Conservation (phyloP, 306 rosid genomes). For the Lathyrus aphaca region DNA sequence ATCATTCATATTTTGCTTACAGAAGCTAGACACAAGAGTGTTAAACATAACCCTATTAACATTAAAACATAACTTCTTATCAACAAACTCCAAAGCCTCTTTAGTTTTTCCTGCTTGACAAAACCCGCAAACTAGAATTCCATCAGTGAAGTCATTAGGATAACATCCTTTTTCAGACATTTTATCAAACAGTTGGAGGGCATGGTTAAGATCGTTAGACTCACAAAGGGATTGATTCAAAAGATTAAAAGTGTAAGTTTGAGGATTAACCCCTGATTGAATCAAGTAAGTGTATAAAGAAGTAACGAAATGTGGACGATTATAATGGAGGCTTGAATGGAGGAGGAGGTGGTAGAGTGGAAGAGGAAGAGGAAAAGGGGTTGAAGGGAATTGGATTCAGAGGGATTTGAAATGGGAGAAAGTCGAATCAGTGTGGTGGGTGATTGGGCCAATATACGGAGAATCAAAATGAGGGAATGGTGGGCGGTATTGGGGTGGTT, state of each 20-base stretch:
- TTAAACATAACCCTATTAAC: conserved; percentile 69
- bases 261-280: conserved; percentile 56
- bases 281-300: conserved; percentile 85
- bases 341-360: conserved; percentile 69
- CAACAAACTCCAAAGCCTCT: conserved; percentile 53
- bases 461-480: conserved; percentile 51
- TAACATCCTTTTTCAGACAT: conserved; percentile 77
- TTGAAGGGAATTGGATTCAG: conserved; percentile 56
- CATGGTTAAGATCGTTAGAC: conserved; percentile 56
- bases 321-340: conserved; percentile 47
- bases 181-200: conserved; percentile 75
- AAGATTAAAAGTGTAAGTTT: conserved; percentile 81
- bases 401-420: conserved; percentile 66
- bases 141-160: conserved; percentile 73
- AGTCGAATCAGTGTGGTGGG: conserved; percentile 58
- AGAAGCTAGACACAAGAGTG: conserved; percentile 78
- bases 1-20: conserved; percentile 59
- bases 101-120: conserved; percentile 57
- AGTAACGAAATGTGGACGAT: conserved; percentile 49
- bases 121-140: conserved; percentile 80
- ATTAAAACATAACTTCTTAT: background rate
- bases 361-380: conserved; percentile 54
- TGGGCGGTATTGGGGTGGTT: conserved; percentile 51
- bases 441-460: conserved; percentile 48
- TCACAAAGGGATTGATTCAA: conserved; percentile 60